Percentiles rank a stretch among this genome's conserved stretches.
Conservation (phyloP, 2,329 filamentous ascomycete species). For the Helminthosporium solani region DNA sequence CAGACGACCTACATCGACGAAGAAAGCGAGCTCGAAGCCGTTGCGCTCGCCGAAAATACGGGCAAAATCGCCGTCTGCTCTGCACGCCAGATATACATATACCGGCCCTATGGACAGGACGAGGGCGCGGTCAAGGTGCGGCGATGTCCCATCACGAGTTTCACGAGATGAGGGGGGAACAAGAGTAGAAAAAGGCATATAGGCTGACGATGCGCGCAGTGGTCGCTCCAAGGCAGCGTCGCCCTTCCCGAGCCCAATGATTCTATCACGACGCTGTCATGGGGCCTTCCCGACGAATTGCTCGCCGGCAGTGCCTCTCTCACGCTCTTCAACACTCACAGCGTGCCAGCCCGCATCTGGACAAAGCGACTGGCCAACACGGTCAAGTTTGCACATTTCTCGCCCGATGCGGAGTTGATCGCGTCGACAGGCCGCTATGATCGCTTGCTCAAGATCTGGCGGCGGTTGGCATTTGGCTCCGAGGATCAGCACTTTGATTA, state of each 20-base stretch:
- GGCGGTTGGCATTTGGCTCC: constrained; percentile 77
- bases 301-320: constrained; percentile 72
- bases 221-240: constrained; percentile 65
- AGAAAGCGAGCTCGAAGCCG: constrained; percentile 66
- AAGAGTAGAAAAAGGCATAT: constrained; percentile 4
- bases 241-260: constrained; percentile 47
- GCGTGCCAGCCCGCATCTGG: constrained; percentile 66
- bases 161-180: too few relatives aligned
- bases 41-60: constrained; percentile 76
- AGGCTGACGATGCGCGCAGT: constrained; percentile 44
- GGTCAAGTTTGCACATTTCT: constrained; percentile 73
- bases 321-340: constrained; percentile 64
- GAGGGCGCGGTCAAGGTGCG: constrained; percentile 73
- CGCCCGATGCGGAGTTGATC: constrained; percentile 83
- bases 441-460: constrained; percentile 88
- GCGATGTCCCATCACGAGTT: constrained; percentile 15
- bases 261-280: constrained; percentile 67
- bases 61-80: constrained; percentile 84
- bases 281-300: constrained; percentile 84
- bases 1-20: constrained; percentile 91
- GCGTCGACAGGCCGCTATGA: constrained; percentile 79
- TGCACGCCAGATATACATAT: constrained; percentile 67
- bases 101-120: constrained; percentile 70
- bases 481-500: constrained; percentile 87
- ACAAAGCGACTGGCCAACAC: constrained; percentile 70